A percentile compares a stretch with the other conserved stretches of the same genome.
Conservation (phyloP, 2,329 filamentous ascomycete genomes). For the Plenodomus biglobosus region DNA sequence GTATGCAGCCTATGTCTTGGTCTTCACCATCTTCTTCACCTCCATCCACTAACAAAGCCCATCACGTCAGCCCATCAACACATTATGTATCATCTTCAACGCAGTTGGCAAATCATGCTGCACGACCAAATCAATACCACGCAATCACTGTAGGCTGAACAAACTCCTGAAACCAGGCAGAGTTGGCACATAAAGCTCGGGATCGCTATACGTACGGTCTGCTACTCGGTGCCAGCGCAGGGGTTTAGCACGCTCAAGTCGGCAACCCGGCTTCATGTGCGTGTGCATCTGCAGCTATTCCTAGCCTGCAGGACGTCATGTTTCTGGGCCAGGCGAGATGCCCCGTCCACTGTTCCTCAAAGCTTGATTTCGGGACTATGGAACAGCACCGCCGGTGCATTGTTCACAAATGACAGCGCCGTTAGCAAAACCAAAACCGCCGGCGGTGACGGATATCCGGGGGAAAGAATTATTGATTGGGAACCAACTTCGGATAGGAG, state of each 20-base stretch:
- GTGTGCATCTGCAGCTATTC: not conserved
- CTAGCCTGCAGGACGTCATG: slow-evolving; percentile 18
- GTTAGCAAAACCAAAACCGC: too few relatives aligned
- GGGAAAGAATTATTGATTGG: too few relatives aligned
- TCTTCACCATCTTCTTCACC: not conserved
- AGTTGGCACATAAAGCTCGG: slow-evolving; percentile 12
- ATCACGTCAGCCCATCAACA: not conserved
- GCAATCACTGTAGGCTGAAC: not conserved
- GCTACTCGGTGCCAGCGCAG: slow-evolving; percentile 1
- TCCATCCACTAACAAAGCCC: not conserved
- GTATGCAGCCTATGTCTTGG: too few relatives aligned
- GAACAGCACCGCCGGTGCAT: too few relatives aligned
- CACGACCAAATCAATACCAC: not conserved
- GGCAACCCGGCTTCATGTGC: not conserved
- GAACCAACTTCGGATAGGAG: too few relatives aligned
- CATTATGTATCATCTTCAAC: not conserved
- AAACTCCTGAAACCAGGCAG: not conserved
- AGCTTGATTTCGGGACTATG: not conserved
- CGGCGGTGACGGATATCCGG: too few relatives aligned
- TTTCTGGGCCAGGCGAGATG: not conserved
- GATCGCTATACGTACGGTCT: slow-evolving; percentile 8
- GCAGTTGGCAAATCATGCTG: not conserved
- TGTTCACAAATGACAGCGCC: not conserved
- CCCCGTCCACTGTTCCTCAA: not conserved
- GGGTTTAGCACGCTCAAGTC: not conserved